Conservation (phyloP, 2,329 filamentous ascomycete genomes). For the Zarea fungicola region DNA sequence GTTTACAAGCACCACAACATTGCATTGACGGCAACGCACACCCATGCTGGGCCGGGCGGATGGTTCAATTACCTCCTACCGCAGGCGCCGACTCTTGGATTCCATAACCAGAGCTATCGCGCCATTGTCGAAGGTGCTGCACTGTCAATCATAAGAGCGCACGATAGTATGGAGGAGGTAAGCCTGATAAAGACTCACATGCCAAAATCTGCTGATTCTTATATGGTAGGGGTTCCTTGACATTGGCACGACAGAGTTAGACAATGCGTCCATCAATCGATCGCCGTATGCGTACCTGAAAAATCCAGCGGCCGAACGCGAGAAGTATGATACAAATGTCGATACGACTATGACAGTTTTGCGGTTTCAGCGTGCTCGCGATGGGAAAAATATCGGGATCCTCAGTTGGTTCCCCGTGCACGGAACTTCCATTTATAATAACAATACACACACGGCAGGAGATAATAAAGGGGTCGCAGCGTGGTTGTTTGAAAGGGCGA, state of each 20-base stretch:
- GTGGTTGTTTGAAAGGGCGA: slow-evolving; percentile 71
- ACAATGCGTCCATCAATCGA: slow-evolving; percentile 83
- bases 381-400: slow-evolving; percentile 71
- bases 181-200: too few relatives aligned
- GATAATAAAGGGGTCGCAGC: slow-evolving; percentile 96
- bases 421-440: slow-evolving; percentile 83
- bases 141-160: slow-evolving; percentile 74
- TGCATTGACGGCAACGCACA: slow-evolving; percentile 88
- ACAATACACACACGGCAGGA: slow-evolving; percentile 87
- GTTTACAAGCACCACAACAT: slow-evolving; percentile 76
- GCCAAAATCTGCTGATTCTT: background rate
- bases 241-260: slow-evolving; percentile 61
- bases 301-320: slow-evolving; percentile 73
- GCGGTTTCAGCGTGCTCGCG: slow-evolving; percentile 67
- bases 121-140: slow-evolving; percentile 85
- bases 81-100: slow-evolving; percentile 83
- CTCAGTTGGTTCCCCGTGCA: slow-evolving; percentile 91
- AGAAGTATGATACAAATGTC: slow-evolving; percentile 52
- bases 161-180: slow-evolving; percentile 47
- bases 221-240: slow-evolving; percentile 57
- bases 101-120: slow-evolving; percentile 77
- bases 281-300: slow-evolving; percentile 83
- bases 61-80: slow-evolving; percentile 94
- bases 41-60: slow-evolving; percentile 82
- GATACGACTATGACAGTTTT: slow-evolving; percentile 67